Base-by-base conservation (phyloP, 2,329 filamentous ascomycete species). In the Neonectria coccinea region DNA sequence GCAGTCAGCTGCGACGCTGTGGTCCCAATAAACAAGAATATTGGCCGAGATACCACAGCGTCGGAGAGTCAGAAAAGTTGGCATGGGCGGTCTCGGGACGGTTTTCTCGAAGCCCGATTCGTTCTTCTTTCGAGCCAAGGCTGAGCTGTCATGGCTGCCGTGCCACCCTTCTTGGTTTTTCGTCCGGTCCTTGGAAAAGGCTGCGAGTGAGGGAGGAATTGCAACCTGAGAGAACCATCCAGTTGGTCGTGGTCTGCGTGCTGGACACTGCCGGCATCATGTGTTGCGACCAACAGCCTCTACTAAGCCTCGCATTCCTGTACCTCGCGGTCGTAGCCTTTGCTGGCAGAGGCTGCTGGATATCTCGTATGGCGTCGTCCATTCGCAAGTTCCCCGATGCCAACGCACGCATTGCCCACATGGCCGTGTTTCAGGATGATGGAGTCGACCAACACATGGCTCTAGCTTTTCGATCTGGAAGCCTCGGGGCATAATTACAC, bases 361-460 rank as follows among this genome's bases (percentile, higher is more conserved):
- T 36, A 9, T 27, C 22, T 52, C 39, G 8, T 20, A 18, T 10
- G 8, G n/a, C 39, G n/a, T 42, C 39, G 41, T 48, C 20, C 36
- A 18, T 20, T 44, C 27, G 29, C 18, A 33, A 33, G n/a, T 29
- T 51, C 9, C 39, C 39, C 39, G 16, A 42, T 62, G 60, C 60
- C 60, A 62, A 47, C 60, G 54, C 60, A 62, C 54, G 60, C 60
- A 62, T 62, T 48, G 53, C 41, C 54, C 54, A 62, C 53, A 62
- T 53, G 55, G 42, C 41, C 27, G 16, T 33, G 60, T 62, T 62
- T 62, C 60, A 62, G 54, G 47, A 31, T 33, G 60, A 62, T 58
- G 54, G 60, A 54, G 60, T 31, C 14, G 16, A 54, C 47, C 47
- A 62, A 62, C 54, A 58, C 36, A 56, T 56, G 54, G 41, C 52